Evolutionary conservation across 768 basidiomycete species (phyloP).

Genomic region (Leccinum broughii): DNA sequence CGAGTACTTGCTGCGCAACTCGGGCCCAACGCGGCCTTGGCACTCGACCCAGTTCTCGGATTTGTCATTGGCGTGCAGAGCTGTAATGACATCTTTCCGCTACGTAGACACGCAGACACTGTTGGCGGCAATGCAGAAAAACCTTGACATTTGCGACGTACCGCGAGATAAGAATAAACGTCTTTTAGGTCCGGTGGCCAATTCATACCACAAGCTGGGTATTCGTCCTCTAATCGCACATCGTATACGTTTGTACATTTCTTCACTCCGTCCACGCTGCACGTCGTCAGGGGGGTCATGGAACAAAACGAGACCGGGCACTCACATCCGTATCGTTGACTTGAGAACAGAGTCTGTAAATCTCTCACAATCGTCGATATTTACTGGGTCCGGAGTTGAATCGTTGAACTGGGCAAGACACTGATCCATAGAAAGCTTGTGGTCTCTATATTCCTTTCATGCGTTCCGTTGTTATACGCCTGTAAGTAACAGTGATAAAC

Average conservation of each 20-base stretch:
- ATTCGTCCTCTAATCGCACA: conserved; percentile 81
- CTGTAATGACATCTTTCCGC: conserved; percentile 77
- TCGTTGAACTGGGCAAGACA: conserved; percentile 53
- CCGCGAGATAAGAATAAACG: conserved; percentile 77
- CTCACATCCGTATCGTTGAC: conserved; percentile 26
- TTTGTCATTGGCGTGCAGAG: conserved; percentile 80
- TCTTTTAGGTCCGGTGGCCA: conserved; percentile 89
- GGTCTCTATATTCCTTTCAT: conserved; percentile 58
- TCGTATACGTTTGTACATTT: conserved; percentile 96
- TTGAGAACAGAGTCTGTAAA: conserved; percentile 50
- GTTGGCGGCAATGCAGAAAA: neutral
- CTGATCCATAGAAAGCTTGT: conserved; percentile 54
- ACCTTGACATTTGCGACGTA: conserved; percentile 40
- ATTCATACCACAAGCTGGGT: conserved; percentile 94
- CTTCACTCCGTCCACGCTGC: conserved; percentile 62
- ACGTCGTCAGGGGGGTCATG: neutral
- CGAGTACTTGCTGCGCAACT: conserved; percentile 56
- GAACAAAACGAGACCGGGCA: neutral
- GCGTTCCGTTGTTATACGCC: conserved; percentile 1
- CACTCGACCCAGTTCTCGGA: conserved; percentile 90
- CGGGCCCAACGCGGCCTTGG: conserved; percentile 57
- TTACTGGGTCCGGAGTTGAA: conserved; percentile 53
- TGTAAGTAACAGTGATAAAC: neutral
- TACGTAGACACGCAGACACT: conserved; percentile 31
- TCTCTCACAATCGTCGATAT: conserved; percentile 55